Evolutionary conservation across 2,329 filamentous ascomycete genomes (phyloP), one percentile per base, ranked within the genome.

Genomic region (Pseudocercospora eumusae): DNA sequence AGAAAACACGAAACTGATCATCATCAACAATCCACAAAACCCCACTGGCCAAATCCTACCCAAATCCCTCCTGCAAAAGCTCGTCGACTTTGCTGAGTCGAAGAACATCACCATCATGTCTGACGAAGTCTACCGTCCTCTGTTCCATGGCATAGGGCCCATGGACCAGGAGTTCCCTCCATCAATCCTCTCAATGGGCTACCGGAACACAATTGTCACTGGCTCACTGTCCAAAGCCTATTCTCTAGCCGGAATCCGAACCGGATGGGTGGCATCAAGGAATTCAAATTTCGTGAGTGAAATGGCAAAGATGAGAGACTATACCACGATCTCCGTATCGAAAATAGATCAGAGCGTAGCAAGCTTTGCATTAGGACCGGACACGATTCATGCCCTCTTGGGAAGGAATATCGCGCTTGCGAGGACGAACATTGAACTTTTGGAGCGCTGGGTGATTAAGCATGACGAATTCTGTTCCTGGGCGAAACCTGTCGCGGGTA

Each of bases 151-250:
- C 57, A 84, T 84, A 72, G 81, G 75, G 31, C 82, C 84, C 0
- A 74, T 81, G 31, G 80, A 84, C 61, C 68, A 76, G 3, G 81
- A 82, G 20, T 83, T 84, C 60, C 89, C 84, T 2, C 88, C 89
- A 0, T 92, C 90, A 0, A 81, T 88, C 10, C 80, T 92, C 0
- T 86, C 89, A 0, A 79, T 95, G 47, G 88, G 86, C 47, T 95
- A 96, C 75, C 77, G 83, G 2, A 88, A 87, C 60, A 83, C 85
- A 21, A 81, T 96, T 31, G 85, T 86, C 11, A 95, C 90, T 0
- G 88, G 92, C 13, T 93, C 90, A 18, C 86, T 96, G 80, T 93
- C 89, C 25, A 96, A 96, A 77, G 89, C 91, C 0, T 96, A 92
- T 76, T 86, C 89, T 2, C 79, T 96, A 4, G 91, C 92, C 0